Evolutionary conservation across 1,284 basidiomycete genomes (phyloP), one percentile per base, ranked within the genome.

Genomic region (Puccinia triticina): DNA sequence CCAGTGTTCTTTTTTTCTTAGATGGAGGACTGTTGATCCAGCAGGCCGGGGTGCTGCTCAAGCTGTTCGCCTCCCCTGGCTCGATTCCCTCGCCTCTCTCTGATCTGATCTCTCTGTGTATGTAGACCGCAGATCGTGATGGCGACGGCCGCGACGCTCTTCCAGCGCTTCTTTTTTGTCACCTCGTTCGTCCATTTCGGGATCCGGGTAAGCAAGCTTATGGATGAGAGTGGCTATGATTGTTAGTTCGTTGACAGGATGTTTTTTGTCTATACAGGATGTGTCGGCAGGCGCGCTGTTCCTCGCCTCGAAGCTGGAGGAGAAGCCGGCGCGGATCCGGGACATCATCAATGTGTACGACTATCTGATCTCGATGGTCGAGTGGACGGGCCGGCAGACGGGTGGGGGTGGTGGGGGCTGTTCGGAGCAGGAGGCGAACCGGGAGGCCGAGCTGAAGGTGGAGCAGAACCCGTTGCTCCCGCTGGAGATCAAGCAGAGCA

Each of bases 101-200:
- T 53, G 0, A 67, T 29, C 12, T 43, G 37, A 81, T 53, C 40
- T 26, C 14, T 14, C 48, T 18, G 0, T 53, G 5, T 16, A 26
- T 37, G 84, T 80, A 97, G 95, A 86, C 97, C 98, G 83, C 97
- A 99, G 87, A 94, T 95, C 61, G 95, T 95, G 10, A 94, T 97
- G 85, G 95, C 96, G 5, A 94, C 95, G 0, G 97, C 97, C 0
- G 96, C 98, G 86, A 94, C 98, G 57, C 88, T 99, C 4, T 96
- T 96, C 86, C 96, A 99, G 84, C 90, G 96, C 43, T 99, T 99
- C 89, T 99, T 93, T 93, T 98, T 92, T 88, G 94, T 97, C 23
- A 92, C 93, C 5, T 97, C 95, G 3, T 91, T 99, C 91, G 92
- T 93, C 85, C 93, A 95, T 83, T 99, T 96, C 87, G 92, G 94